Conservation (phyloP, 1,284 basidiomycete species). For the Cutaneotrichosporon cutaneum region DNA sequence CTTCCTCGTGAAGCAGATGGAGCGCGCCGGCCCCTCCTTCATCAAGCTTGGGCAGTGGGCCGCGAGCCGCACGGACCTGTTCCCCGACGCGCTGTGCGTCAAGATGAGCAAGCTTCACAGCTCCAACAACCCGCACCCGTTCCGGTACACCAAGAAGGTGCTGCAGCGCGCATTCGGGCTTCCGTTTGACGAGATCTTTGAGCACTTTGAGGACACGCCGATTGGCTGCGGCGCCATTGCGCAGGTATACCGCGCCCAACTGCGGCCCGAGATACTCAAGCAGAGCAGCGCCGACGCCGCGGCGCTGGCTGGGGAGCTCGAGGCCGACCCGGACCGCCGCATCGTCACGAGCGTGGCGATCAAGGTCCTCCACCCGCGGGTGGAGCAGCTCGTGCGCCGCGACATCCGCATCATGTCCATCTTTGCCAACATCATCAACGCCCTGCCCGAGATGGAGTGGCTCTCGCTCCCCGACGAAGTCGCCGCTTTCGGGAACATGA, state of each 20-base stretch:
- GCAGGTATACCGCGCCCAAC: slow-evolving; percentile 85
- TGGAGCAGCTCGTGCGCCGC: slow-evolving; percentile 42
- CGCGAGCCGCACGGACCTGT: slow-evolving; percentile 89
- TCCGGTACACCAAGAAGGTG: slow-evolving; percentile 76
- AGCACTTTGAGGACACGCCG: slow-evolving; percentile 79
- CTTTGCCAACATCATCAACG: slow-evolving; percentile 76
- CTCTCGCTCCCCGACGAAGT: slow-evolving; percentile 95
- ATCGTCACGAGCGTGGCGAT: slow-evolving; percentile 85
- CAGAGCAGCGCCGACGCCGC: slow-evolving; percentile 31
- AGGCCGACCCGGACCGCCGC: slow-evolving; percentile 35
- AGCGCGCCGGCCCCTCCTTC: slow-evolving; percentile 92
- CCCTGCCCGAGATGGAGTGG: slow-evolving; percentile 94
- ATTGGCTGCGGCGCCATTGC: slow-evolving; percentile 98
- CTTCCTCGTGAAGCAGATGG: slow-evolving; percentile 84
- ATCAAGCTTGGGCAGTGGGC: slow-evolving; percentile 99
- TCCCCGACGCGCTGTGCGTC: slow-evolving; percentile 87
- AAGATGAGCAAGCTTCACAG: slow-evolving; percentile 86
- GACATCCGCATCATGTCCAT: slow-evolving; percentile 75
- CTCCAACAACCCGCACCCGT: slow-evolving; percentile 76
- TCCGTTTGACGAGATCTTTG: slow-evolving; percentile 85
- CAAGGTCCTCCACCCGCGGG: slow-evolving; percentile 75
- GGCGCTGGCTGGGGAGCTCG: slow-evolving; percentile 48
- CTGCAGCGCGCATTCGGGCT: slow-evolving; percentile 81
- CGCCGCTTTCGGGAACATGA: slow-evolving; percentile 92
- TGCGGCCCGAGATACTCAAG: slow-evolving; percentile 79